phyloP scores from a whole-genome alignment of 1,284 basidiomycete genomes.

The Cutaneotrichosporon cavernicola region DNA sequence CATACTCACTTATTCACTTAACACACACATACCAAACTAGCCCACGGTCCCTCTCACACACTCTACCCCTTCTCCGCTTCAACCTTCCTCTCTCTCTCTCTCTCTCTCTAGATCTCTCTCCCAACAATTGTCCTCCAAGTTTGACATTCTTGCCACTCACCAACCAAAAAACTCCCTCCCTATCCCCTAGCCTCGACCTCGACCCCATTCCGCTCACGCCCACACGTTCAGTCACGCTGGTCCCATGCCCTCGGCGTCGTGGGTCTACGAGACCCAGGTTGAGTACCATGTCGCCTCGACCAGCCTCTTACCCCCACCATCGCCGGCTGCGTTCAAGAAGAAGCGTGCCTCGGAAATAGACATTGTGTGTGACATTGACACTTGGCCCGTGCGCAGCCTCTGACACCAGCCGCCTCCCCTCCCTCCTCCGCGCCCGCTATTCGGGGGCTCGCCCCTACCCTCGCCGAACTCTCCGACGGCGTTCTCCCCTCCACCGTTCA shows the following conservation, averaged over 20 bases:
- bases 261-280: conserved; percentile 20
- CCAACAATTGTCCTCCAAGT: neutral
- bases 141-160: neutral
- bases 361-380: neutral
- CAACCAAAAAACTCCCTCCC: neutral
- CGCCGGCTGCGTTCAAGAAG: neutral
- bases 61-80: too few species aligned
- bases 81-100: too few species aligned
- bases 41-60: too few species aligned
- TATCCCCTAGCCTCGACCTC: neutral
- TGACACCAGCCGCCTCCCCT: neutral
- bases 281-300: conserved; percentile 21
- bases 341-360: conserved; percentile 6
- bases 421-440: neutral
- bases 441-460: neutral
- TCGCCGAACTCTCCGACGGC: neutral
- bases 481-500: neutral
- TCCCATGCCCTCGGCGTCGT: conserved; percentile 11
- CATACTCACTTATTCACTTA: too few species aligned
- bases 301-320: neutral
- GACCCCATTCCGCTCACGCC: neutral
- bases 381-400: neutral
- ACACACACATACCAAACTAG: too few species aligned
- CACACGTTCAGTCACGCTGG: neutral
- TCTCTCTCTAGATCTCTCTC: neutral